phyloP scores from a whole-genome alignment of 2,329 filamentous ascomycete genomes.

The Colletotrichum camelliae region DNA sequence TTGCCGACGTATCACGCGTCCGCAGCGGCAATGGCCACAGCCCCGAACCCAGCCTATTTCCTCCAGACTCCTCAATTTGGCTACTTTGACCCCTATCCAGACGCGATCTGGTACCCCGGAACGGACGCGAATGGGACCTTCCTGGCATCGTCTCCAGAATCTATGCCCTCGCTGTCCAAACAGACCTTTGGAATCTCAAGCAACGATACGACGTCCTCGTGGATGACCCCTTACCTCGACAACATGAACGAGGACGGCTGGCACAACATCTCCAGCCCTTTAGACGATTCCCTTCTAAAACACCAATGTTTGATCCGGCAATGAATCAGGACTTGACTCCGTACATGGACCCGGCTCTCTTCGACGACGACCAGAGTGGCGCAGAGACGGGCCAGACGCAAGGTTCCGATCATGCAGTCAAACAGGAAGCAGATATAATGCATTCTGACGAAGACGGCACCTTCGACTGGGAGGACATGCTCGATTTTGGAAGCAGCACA shows the following conservation, averaged over 20 bases:
- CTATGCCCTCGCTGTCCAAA: background rate
- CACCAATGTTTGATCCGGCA: background rate
- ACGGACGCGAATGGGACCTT: background rate
- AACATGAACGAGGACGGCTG: background rate
- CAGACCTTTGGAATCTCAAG: background rate
- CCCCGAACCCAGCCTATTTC: background rate
- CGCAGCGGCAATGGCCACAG: background rate
- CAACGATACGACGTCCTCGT: background rate
- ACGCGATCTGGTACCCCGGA: background rate
- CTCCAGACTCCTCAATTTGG: background rate
- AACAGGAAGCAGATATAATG: background rate
- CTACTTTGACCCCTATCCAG: background rate
- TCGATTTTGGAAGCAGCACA: background rate
- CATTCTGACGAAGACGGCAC: background rate
- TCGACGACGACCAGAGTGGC: background rate
- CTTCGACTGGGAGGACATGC: background rate
- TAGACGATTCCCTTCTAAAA: background rate
- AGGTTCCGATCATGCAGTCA: background rate
- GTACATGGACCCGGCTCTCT: background rate
- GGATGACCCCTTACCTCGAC: background rate
- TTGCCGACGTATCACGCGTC: background rate
- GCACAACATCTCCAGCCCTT: background rate
- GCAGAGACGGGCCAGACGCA: background rate
- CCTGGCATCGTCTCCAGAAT: background rate
- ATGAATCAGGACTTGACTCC: background rate